Base-by-base conservation (phyloP, 164 flowering plant genomes). In the Tinospora cordifolia region DNA sequence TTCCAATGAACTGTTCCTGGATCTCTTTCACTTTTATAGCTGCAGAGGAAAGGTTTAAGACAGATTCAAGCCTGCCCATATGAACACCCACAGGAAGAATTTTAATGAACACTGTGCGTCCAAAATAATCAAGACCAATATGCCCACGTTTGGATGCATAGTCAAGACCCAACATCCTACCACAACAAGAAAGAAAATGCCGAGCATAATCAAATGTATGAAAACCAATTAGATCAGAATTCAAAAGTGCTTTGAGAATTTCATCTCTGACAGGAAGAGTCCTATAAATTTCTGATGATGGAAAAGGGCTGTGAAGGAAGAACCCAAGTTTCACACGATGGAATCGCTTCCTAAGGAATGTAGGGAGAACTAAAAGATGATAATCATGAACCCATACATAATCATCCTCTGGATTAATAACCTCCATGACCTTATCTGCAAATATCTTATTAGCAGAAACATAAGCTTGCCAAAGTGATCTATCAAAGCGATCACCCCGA, bases 161-260 rank as follows among this genome's bases (percentile, higher is more conserved):
- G 75, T 84, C 86, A 71, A 90, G 76, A 67, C 96, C 91, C 69
- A 88, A 73, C 93, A 90, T 90, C 76, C 96, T 85, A 77, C 96
- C 83, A 71, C 96, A 90, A 77, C 96, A 90, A 17, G 96, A 90
- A 62, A 90, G 78, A 79, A 90, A 90, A 75, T 90, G 96, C 0
- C 92, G 87, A n/a, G 96, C 96, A 79, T 90, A 90, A 78, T 90
- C 92, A 79, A 90, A 88, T n/a, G 96, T 88, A 57, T 90, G 96
- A 72, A 90, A 90, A 72, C 96, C 92, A 71, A 90, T 80, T 22
- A 90, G 75, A 77, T 90, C 96, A 62, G 85, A 80, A 65, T 90
- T 90, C 64, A 90, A 79, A 69, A 90, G 71, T 25, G 87, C 91
- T 79, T 80, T 84, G 65, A 90, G 70, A 67, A 90, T 83, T 67